Evolutionary conservation across 495 filamentous ascomycete genomes (phyloP), one percentile per base, ranked within the genome.

Genomic region (Tuber magnatum): DNA sequence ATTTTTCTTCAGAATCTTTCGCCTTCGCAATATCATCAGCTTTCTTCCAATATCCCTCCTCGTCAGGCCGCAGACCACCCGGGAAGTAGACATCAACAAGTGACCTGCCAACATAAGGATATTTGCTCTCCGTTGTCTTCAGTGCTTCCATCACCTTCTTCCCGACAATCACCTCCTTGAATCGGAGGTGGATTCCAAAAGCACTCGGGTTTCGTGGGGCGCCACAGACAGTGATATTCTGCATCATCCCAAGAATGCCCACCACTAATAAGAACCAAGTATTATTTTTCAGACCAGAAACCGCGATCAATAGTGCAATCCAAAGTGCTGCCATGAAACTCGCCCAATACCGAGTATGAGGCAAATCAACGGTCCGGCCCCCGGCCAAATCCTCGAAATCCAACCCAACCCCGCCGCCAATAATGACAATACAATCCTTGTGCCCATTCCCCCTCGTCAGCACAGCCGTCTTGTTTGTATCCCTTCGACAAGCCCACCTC

Each of bases 371-470:
- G 1, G 39, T 28, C 56, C 68, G 35, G 6, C 82, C 80, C 9
- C 79, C 78, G 12, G 86, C 86, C 5, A 88, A 78, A 75, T 86
- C 85, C 75, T 88, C 86, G 6, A 87, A 77, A 74, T 87, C 81
- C n/a, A 88, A 75, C 22, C 85, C 84, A 0, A 71, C n/a, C 0
- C 84, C 83, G 5, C 77, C 74, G 0, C 85, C 83, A 2, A 81
- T 38, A 32, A 88, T 83, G 1, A 87, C 82, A 35, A 88, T 83
- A 3, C 81, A 86, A 79, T 87, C 82, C 73, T 84, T 84, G 7
- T 74, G 68, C 32, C 86, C 87, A 75, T 87, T 87, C 0, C 87
- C 86, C 0, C 76, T 75, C 6, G 85, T 87, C 41, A 87, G 56
- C 1, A 81, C 76, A 43, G 85, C 78, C 3, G 77, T 85, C 71